Conservation (phyloP, 108 stramenopile species). For the Cyclostephanos tholiformis region DNA sequence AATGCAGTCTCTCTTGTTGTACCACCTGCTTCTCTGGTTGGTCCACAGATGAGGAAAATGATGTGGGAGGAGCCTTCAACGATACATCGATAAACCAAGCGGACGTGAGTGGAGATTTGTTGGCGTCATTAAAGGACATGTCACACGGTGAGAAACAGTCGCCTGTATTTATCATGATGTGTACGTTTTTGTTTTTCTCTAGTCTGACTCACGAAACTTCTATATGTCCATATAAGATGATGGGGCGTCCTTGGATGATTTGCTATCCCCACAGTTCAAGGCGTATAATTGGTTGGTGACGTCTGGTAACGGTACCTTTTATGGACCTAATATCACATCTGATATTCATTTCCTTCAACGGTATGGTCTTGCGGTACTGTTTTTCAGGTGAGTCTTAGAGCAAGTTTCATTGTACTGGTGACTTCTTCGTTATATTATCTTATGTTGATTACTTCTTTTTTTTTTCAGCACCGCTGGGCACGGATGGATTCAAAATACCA, state of each 20-base stretch:
- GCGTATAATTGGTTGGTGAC: conserved; percentile 40
- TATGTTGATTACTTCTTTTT: background rate
- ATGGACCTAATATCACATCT: background rate
- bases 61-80: background rate
- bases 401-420: background rate
- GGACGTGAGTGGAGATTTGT: conserved; percentile 10
- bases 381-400: conserved; percentile 31
- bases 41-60: background rate
- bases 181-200: background rate
- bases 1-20: conserved; percentile 17
- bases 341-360: conserved; percentile 43
- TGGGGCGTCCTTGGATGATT: conserved; percentile 23
- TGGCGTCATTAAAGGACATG: conserved; percentile 29
- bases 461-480: conserved; percentile 12
- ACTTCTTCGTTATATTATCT: background rate
- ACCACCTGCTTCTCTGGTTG: conserved; percentile 24
- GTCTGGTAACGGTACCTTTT: conserved; percentile 5
- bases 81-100: conserved; percentile 13
- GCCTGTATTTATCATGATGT: background rate
- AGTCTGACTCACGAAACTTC: background rate
- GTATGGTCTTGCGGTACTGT: conserved; percentile 59
- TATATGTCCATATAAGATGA: background rate
- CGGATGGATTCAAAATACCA: conserved; percentile 21
- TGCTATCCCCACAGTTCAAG: conserved; percentile 29
- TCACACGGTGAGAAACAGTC: conserved; percentile 3